phyloP scores from a whole-genome alignment of 2,329 filamentous ascomycete genomes.

The Pyrenophora seminiperda region DNA sequence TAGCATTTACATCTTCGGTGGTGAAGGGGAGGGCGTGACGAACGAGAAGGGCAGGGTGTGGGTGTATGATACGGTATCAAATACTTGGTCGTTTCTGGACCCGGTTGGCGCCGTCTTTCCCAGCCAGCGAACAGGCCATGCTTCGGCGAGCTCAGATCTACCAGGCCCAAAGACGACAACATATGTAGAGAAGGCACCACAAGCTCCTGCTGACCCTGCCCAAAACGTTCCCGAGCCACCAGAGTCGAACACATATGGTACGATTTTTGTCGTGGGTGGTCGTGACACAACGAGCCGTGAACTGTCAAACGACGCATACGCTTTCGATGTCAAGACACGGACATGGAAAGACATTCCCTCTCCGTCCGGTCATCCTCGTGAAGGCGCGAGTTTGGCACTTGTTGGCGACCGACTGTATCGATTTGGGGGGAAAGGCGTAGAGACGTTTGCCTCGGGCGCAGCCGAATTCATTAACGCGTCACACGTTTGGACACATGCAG shows the following conservation, averaged over 20 bases:
- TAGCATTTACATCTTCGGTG: constrained; percentile 54
- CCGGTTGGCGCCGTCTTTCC: constrained; percentile 36
- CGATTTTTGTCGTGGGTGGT: constrained; percentile 60
- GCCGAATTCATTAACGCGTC: constrained; percentile 43
- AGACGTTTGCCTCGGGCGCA: constrained; percentile 26
- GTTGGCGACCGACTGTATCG: constrained; percentile 55
- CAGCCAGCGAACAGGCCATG: constrained; percentile 44
- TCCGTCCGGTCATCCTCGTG: constrained; percentile 46
- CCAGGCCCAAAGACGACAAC: constrained; percentile 45
- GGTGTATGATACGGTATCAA: constrained; percentile 51
- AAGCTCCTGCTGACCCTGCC: constrained; percentile 50
- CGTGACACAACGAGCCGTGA: constrained; percentile 26
- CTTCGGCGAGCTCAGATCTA: constrained; percentile 47
- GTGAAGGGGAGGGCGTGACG: constrained; percentile 34
- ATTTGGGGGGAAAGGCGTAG: constrained; percentile 47
- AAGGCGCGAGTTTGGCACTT: constrained; percentile 52
- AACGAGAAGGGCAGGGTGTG: constrained; percentile 51
- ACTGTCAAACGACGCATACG: constrained; percentile 55
- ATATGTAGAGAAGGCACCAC: constrained; percentile 43
- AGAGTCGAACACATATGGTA: constrained; percentile 52
- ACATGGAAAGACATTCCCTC: constrained; percentile 59
- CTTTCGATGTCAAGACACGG: constrained; percentile 56
- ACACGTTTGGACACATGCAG: constrained; percentile 43
- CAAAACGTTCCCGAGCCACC: constrained; percentile 50
- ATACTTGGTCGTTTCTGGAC: constrained; percentile 50